These are phyloP conservation scores for Phaseolus coccineus DNA, from an alignment of 331 rosid genomes.

Conservation along the genomic window DNA sequence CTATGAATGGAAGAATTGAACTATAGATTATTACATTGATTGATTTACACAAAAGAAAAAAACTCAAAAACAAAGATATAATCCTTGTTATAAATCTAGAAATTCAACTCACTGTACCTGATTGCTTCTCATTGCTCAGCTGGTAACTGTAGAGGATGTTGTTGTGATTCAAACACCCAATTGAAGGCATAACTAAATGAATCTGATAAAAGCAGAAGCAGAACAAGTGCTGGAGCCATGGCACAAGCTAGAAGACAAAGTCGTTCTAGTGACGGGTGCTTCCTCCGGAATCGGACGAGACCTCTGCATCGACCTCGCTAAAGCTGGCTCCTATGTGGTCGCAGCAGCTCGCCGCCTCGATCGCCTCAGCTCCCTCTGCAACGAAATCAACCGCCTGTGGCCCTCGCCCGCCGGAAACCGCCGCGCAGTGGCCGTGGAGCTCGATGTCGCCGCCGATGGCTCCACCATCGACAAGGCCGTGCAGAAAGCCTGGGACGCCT, in stretches of 20 bases:
- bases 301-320: conserved; percentile 70
- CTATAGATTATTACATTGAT: no score
- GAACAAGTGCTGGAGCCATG: conserved; percentile 57
- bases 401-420: background rate
- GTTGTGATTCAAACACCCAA: background rate
- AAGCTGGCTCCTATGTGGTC: conserved; percentile 67
- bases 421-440: conserved; percentile 72
- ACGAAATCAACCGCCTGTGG: conserved; percentile 52
- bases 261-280: conserved; percentile 83
- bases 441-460: conserved; percentile 67
- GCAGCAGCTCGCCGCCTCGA: conserved; percentile 78
- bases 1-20: no score
- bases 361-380: conserved; percentile 69
- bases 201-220: conserved; percentile 18
- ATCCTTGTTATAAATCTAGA: no score
- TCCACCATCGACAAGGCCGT: conserved; percentile 58
- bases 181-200: conserved; percentile 22
- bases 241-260: conserved; percentile 57
- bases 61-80: no score
- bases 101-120: no score
- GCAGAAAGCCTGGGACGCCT: conserved; percentile 76
- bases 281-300: conserved; percentile 77
- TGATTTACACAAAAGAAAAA: no score
- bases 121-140: no score
- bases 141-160: no score